Conservation (phyloP, 2,329 filamentous ascomycete genomes). For the Cercospora sp. region DNA sequence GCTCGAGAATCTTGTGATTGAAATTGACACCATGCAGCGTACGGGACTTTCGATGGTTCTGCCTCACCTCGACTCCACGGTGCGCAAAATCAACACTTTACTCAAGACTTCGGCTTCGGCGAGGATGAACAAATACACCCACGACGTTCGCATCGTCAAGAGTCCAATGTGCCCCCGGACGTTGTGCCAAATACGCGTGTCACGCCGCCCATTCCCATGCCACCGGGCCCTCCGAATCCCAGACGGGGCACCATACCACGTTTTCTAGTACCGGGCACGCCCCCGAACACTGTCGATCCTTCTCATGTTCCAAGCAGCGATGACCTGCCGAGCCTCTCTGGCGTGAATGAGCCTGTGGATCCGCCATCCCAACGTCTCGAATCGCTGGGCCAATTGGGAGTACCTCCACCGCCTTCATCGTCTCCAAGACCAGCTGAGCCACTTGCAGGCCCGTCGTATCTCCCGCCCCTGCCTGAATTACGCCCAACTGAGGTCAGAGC, state of each 20-base stretch:
- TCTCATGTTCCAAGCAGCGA: not conserved
- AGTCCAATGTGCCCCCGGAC: not conserved
- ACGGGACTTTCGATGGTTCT: slow-evolving; percentile 2
- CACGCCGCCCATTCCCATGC: not conserved
- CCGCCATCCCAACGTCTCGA: not conserved
- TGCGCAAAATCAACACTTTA: not conserved
- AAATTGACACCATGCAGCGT: not conserved
- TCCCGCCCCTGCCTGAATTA: not conserved
- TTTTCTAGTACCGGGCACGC: not conserved
- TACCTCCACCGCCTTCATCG: not conserved
- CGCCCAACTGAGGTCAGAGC: not conserved
- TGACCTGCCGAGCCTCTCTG: not conserved
- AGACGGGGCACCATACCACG: not conserved
- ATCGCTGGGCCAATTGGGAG: not conserved
- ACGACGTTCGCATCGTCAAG: not conserved
- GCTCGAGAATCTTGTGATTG: not conserved
- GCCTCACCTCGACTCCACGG: not conserved
- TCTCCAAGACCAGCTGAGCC: not conserved
- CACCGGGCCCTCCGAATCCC: not conserved
- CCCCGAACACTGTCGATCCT: not conserved
- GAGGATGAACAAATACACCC: not conserved
- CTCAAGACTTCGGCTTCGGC: not conserved
- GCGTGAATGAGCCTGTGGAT: not conserved
- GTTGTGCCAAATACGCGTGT: not conserved
- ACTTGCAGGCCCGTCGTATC: not conserved